Percentiles rank a stretch among this genome's conserved stretches.
These are phyloP conservation scores for Fagopyrum homotropicum DNA, from an alignment of 148 eudicot species.

Conservation along the genomic window DNA sequence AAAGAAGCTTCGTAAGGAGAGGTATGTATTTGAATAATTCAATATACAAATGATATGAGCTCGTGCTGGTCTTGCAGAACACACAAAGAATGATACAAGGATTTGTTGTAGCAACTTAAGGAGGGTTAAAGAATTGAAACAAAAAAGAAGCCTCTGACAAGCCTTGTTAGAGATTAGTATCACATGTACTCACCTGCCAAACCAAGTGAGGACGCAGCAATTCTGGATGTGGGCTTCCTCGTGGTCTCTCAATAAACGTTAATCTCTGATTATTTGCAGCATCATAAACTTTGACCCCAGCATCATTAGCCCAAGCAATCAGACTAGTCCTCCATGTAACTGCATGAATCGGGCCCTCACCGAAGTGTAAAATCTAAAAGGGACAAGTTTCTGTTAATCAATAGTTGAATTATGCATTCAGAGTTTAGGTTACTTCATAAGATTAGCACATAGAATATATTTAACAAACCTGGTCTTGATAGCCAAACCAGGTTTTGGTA, in stretches of 20 bases:
- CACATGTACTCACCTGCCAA: conserved; percentile 64
- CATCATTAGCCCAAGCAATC: conserved; percentile 96
- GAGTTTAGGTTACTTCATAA: neutral
- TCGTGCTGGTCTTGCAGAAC: conserved; percentile 7
- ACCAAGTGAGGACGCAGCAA: conserved; percentile 88
- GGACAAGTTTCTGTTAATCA: conserved; percentile 1
- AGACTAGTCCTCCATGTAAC: conserved; percentile 85
- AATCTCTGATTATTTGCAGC: conserved; percentile 72
- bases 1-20: conserved; percentile 14
- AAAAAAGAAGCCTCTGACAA: neutral
- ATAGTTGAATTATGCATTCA: conserved; percentile 13
- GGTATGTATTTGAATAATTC: conserved; percentile 17
- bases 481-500: conserved; percentile 84
- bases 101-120: neutral
- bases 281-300: conserved; percentile 94
- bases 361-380: conserved; percentile 83
- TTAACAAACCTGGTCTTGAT: conserved; percentile 74
- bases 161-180: neutral
- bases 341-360: conserved; percentile 97
- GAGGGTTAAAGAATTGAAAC: neutral
- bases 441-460: conserved; percentile 12
- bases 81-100: neutral
- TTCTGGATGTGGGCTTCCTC: conserved; percentile 93
- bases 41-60: neutral
- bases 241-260: conserved; percentile 90